Percentiles rank a stretch among this genome's conserved stretches.
phyloP scores from a whole-genome alignment of 192 early-diverging fungal genomes.

The Polychytrium aggregatum region DNA sequence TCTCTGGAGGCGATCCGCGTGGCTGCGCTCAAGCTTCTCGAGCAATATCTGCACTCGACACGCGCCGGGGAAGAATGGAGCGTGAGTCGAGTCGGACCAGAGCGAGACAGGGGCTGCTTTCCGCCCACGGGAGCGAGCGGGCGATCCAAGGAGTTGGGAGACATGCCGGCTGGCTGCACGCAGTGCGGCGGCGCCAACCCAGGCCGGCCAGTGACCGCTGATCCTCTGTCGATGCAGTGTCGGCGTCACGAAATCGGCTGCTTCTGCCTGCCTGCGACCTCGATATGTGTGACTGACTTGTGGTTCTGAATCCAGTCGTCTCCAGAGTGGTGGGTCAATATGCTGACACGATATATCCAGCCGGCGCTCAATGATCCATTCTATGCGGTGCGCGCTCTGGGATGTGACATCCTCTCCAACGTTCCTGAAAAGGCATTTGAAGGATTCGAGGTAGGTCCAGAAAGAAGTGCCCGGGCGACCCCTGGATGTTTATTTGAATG shows the following conservation, averaged over 20 bases:
- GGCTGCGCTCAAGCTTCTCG: slow-evolving; percentile 18
- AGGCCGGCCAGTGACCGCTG: no score
- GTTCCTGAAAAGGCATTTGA: slow-evolving; percentile 12
- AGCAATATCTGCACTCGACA: slow-evolving; percentile 20
- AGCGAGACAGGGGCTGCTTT: background rate
- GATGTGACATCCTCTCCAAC: slow-evolving; percentile 15
- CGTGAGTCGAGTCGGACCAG: background rate
- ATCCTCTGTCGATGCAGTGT: no score
- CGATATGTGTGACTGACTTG: no score
- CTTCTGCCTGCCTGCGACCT: no score
- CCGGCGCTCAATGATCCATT: slow-evolving; percentile 5
- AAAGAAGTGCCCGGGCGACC: background rate
- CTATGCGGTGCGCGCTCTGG: slow-evolving; percentile 17
- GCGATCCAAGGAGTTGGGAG: no score
- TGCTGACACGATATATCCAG: slow-evolving; percentile 7
- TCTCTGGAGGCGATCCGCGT: slow-evolving; percentile 11
- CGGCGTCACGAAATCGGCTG: no score
- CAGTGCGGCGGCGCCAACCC: no score
- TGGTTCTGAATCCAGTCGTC: slow-evolving; percentile 1
- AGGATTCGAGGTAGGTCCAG: slow-evolving; percentile 4
- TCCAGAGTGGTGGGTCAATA: slow-evolving; percentile 8
- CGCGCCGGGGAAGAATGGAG: background rate
- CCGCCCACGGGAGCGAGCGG: background rate
- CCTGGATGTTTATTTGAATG: no score
- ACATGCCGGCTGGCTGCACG: no score